Conservation (phyloP, 305 asterid species). For the Solanum hybrid region DNA sequence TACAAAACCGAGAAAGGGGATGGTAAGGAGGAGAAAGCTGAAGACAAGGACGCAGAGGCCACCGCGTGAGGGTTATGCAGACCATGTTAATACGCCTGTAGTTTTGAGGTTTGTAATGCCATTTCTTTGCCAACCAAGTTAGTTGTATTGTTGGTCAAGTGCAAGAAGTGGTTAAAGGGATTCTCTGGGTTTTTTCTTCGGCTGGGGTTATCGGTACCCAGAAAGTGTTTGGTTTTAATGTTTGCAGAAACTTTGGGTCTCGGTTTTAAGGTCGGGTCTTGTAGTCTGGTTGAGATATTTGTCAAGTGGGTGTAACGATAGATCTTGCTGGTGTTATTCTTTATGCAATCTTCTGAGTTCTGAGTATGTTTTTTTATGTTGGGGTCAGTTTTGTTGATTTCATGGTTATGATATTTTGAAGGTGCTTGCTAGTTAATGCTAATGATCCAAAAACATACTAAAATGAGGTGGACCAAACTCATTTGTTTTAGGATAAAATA, state of each 20-base stretch:
- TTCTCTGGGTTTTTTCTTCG: background rate
- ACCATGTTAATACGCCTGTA: background rate
- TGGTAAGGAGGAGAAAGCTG: background rate
- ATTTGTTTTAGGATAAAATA: background rate
- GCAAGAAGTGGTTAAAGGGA: background rate
- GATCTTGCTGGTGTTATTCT: background rate
- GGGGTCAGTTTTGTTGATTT: background rate
- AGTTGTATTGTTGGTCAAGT: background rate
- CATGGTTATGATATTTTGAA: background rate
- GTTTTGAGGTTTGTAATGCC: background rate
- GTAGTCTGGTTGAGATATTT: background rate
- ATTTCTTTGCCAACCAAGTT: background rate
- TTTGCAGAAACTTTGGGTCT: background rate
- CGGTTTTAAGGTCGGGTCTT: background rate
- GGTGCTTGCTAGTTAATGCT: background rate
- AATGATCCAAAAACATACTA: background rate
- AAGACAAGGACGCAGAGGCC: background rate
- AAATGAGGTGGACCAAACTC: background rate
- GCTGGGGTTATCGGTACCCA: background rate
- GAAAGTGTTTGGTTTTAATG: background rate
- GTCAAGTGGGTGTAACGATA: background rate
- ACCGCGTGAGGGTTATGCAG: background rate
- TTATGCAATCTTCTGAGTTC: background rate
- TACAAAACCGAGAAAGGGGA: conserved; percentile 1
- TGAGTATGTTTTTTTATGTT: background rate